Conservation (phyloP, 225 moss, liverwort and hornwort genomes). For the Ulota crispa region DNA sequence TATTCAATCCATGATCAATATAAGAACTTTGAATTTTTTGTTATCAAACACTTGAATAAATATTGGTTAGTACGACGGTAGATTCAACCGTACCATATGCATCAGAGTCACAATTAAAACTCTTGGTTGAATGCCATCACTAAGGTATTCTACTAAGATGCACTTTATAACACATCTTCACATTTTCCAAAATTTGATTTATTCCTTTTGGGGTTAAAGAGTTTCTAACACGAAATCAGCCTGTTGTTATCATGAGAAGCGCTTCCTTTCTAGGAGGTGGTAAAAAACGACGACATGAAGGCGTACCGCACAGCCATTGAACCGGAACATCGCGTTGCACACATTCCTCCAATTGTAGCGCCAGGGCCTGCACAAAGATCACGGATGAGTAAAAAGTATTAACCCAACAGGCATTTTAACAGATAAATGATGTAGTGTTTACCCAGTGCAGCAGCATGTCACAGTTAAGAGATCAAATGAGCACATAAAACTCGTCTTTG, state of each 20-base stretch:
- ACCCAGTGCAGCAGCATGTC: neutral
- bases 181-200: neutral
- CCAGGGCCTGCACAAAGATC: slow-evolving; percentile 80
- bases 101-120: neutral
- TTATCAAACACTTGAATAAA: neutral
- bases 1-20: too few species aligned
- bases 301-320: slow-evolving; percentile 92
- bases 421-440: neutral
- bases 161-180: neutral
- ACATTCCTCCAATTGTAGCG: slow-evolving; percentile 98
- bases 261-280: slow-evolving; percentile 5
- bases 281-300: slow-evolving; percentile 8
- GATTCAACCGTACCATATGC: neutral
- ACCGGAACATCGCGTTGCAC: slow-evolving; percentile 95
- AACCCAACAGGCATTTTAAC: slow-evolving; percentile 2
- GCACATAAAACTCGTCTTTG: slow-evolving; percentile 1
- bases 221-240: neutral
- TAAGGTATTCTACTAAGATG: neutral
- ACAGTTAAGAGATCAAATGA: slow-evolving; percentile 11
- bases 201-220: neutral
- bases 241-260: neutral
- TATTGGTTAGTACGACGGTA: neutral
- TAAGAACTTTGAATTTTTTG: too few species aligned
- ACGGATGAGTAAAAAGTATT: neutral
- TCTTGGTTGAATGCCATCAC: neutral